Base-by-base conservation (phyloP, 805 yeast species). In the Ogataea allantospora region DNA sequence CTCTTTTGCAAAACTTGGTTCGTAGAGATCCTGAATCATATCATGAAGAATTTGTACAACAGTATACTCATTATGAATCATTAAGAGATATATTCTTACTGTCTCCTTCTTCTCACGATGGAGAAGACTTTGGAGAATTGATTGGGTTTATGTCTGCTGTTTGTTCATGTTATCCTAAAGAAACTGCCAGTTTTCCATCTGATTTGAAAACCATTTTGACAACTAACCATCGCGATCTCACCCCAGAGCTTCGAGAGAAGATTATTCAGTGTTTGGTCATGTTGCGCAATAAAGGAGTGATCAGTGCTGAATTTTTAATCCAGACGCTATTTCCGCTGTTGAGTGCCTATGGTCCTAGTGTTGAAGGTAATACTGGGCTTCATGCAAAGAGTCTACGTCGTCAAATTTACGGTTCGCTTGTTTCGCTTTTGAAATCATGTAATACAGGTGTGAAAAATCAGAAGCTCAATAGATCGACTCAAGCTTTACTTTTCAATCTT, bases 21-120 rank as follows among this genome's bases (percentile, higher is more conserved):
- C 83, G 89, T 51, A 74, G 97, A 53, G 99, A 93, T 60, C 97
- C 99, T 2, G 84, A 77, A 51, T 89, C 98, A 0, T 93, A 93
- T 60, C 78, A 79, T 43, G 99, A 93, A 63, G 99, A 93, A 62
- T 93, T 93, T 62, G 62, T 83, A 26, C 93, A 88, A 53, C 99
- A 93, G 59, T 88, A 83, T 58, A 77, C 93, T 35, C 98, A 93
- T 61, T 93, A 93, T 63, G 88, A 83, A 58, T 85, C 98, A 2
- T 66, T 88, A 42, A 71, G 95, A 61, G 98, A 91, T 54, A 84
- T 93, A 42, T 87, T 85, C 55, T 67, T 88, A 60, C 66, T 81
- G 44, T 84, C 84, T 60, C 88, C 89, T 7, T 50, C 65, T 2
- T 75, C 78, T 19, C 75, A 75, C 35, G 76, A 76, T 21, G 73